Conservation (phyloP, 345 rosid genomes). For the Raphanus raphanistrum region DNA sequence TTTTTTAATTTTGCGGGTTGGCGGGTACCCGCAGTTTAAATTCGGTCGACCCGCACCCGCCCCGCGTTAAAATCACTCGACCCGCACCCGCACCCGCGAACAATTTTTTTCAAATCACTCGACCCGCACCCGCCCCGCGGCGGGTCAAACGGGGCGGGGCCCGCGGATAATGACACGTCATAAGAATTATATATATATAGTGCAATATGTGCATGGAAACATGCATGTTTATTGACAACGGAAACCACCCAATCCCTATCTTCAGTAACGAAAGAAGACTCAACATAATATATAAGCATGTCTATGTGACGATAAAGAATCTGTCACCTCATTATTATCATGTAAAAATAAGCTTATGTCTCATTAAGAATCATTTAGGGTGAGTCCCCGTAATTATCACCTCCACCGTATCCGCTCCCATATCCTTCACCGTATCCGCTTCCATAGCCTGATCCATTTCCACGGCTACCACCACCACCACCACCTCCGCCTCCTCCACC, state of each 20-base stretch:
- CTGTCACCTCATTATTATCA: conserved; percentile 20
- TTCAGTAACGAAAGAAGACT: conserved; percentile 17
- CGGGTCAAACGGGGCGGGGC: no score
- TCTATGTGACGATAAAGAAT: conserved; percentile 14
- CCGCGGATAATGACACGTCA: not conserved
- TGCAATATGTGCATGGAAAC: conserved; percentile 8
- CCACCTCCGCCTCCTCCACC: conserved; percentile 26
- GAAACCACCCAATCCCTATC: not conserved
- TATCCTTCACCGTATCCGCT: conserved; percentile 40
- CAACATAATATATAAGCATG: conserved; percentile 11
- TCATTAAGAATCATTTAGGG: conserved; percentile 12
- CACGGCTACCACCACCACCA: conserved; percentile 35
- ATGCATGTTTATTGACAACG: conserved; percentile 5
- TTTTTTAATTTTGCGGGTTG: no score
- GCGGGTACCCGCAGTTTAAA: no score
- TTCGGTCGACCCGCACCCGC: no score
- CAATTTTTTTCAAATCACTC: no score
- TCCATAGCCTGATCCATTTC: conserved; percentile 37
- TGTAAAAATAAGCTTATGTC: conserved; percentile 9
- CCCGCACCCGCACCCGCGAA: no score
- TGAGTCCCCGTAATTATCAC: conserved; percentile 30
- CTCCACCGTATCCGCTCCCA: conserved; percentile 38
- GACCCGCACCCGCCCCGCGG: no score
- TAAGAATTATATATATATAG: not conserved
- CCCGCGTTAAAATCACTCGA: no score